phyloP scores from a whole-genome alignment of 129 eudicot genomes.

The Centella asiatica region DNA sequence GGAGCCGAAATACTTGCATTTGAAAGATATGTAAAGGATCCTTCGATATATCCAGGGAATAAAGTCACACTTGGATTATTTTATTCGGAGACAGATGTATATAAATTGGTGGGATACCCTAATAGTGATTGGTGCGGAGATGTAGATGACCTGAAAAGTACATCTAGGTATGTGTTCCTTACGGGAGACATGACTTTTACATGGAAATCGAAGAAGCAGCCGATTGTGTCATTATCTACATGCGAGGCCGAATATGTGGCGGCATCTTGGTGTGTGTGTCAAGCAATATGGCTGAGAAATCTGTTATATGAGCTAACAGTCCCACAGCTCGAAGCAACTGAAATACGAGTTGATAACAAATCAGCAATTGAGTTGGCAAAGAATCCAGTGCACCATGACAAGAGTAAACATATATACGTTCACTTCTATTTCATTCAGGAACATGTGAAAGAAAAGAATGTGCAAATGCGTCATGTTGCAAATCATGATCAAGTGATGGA shows the following conservation, averaged over 20 bases:
- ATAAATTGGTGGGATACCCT: background rate
- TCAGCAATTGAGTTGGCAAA: too few species aligned
- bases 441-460: too few species aligned
- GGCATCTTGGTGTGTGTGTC: background rate
- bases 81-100: background rate
- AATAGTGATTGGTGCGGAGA: too few species aligned
- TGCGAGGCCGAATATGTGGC: constrained; percentile 9
- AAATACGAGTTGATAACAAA: too few species aligned
- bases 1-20: background rate
- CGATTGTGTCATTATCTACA: background rate
- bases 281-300: constrained; percentile 1
- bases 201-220: too few species aligned
- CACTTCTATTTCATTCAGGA: too few species aligned
- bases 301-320: background rate
- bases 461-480: constrained; percentile 4
- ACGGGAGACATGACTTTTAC: background rate
- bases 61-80: background rate
- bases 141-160: background rate
- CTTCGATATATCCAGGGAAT: background rate
- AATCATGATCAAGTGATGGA: constrained; percentile 6
- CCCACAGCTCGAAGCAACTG: too few species aligned
- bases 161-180: too few species aligned
- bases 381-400: too few species aligned
- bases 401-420: too few species aligned
- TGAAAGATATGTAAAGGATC: background rate